Conservation (phyloP, 2,329 filamentous ascomycete genomes). For the Rhinocladiella similis region DNA sequence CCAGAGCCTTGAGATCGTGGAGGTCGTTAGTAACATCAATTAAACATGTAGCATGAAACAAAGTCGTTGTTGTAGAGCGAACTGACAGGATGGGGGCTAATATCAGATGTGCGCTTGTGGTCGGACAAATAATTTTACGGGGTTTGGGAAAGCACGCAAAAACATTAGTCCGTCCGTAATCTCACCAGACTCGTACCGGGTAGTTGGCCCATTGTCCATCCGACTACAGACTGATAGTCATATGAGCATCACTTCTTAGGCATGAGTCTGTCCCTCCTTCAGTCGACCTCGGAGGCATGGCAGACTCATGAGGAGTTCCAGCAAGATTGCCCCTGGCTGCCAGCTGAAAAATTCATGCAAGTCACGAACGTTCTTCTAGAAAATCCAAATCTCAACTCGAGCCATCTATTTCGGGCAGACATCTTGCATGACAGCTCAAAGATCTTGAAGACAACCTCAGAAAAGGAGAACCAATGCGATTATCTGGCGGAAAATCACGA, state of each 20-base stretch:
- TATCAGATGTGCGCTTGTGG: too few species aligned
- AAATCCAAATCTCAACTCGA: slow-evolving; percentile 62
- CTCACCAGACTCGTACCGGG: too few species aligned
- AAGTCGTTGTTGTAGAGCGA: too few species aligned
- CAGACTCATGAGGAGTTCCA: slow-evolving; percentile 12
- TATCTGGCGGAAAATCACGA: not conserved
- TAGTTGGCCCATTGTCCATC: not conserved
- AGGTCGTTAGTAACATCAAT: too few species aligned
- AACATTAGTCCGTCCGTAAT: too few species aligned
- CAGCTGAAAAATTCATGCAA: slow-evolving; percentile 41
- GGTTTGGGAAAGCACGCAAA: too few species aligned
- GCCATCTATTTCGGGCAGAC: slow-evolving; percentile 61
- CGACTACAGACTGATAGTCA: too few species aligned
- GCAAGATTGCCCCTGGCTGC: slow-evolving; percentile 14
- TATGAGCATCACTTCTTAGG: not conserved
- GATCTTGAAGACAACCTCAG: slow-evolving; percentile 34
- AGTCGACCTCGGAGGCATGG: slow-evolving; percentile 2
- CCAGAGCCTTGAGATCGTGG: too few species aligned
- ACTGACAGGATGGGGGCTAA: too few species aligned
- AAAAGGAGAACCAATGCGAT: slow-evolving; percentile 33
- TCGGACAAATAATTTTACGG: too few species aligned
- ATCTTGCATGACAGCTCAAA: slow-evolving; percentile 57
- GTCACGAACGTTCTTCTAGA: slow-evolving; percentile 49
- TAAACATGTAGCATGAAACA: too few species aligned
- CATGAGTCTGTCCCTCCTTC: not conserved